phyloP scores from a whole-genome alignment of 2,329 filamentous ascomycete species.

The Colletotrichum graminicola region DNA sequence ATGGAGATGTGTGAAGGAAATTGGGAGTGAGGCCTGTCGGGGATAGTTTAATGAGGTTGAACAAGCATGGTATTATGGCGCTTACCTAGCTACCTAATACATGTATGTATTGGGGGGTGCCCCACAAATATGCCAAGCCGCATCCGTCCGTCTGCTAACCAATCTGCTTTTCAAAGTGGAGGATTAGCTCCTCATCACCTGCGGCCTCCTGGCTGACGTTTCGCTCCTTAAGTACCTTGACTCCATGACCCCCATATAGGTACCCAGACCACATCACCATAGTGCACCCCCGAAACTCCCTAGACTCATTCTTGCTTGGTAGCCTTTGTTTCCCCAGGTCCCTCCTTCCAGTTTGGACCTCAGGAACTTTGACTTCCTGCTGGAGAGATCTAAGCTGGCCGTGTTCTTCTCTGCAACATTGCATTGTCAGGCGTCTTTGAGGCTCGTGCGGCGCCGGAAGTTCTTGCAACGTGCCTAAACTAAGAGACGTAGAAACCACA shows the following conservation, averaged over 20 bases:
- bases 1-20: constrained; percentile 11
- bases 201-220: neutral
- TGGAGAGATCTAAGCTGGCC: neutral
- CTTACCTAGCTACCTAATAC: constrained; percentile 1
- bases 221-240: neutral
- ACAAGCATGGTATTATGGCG: constrained; percentile 6
- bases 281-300: neutral
- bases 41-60: constrained; percentile 25
- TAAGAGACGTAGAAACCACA: neutral
- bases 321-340: neutral
- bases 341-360: neutral
- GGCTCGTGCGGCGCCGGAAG: neutral
- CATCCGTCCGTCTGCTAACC: neutral
- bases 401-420: neutral
- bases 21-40: constrained; percentile 21
- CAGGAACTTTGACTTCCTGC: neutral
- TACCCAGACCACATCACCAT: neutral
- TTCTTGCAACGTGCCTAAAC: neutral
- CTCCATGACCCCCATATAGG: neutral
- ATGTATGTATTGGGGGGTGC: neutral
- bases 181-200: neutral
- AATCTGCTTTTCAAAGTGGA: neutral
- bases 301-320: neutral
- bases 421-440: neutral
- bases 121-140: constrained; percentile 7